Conservation (phyloP, 352 stramenopile species). For the Phytophthora pseudosyringae region DNA sequence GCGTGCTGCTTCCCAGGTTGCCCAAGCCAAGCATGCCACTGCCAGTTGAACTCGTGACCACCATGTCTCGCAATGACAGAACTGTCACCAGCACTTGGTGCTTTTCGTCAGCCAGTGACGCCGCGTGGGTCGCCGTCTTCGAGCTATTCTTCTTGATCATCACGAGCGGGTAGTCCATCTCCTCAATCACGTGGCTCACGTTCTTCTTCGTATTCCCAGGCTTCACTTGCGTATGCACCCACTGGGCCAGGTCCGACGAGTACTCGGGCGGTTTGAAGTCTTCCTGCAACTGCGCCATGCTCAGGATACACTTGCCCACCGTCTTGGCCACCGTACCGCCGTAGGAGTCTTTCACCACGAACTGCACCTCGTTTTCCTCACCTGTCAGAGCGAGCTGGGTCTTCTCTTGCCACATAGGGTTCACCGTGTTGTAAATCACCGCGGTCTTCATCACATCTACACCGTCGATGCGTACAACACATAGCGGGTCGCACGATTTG, state of each 20-base stretch:
- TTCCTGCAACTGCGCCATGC: conserved; percentile 74
- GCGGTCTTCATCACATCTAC: conserved; percentile 72
- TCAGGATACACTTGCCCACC: conserved; percentile 77
- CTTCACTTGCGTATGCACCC: conserved; percentile 83
- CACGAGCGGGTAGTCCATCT: conserved; percentile 82
- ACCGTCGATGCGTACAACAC: conserved; percentile 76
- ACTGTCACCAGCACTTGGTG: conserved; percentile 82
- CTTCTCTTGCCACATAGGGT: conserved; percentile 85
- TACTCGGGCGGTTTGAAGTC: conserved; percentile 82
- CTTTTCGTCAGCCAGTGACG: conserved; percentile 53
- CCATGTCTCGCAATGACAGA: conserved; percentile 57
- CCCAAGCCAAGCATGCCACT: conserved; percentile 71
- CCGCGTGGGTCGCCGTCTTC: conserved; percentile 31
- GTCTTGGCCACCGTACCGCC: conserved; percentile 79
- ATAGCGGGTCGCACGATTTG: conserved; percentile 80
- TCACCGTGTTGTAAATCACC: conserved; percentile 88
- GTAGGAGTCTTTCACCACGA: conserved; percentile 89
- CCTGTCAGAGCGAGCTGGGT: conserved; percentile 61
- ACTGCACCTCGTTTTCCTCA: conserved; percentile 64
- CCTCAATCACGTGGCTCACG: conserved; percentile 71
- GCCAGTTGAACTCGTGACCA: conserved; percentile 68
- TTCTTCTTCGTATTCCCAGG: conserved; percentile 85
- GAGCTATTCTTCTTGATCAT: conserved; percentile 66
- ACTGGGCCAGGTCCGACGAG: conserved; percentile 77
- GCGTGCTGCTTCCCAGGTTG: conserved; percentile 78